Base-by-base conservation (phyloP, 2,329 filamentous ascomycete species). In the Phoma sp. region DNA sequence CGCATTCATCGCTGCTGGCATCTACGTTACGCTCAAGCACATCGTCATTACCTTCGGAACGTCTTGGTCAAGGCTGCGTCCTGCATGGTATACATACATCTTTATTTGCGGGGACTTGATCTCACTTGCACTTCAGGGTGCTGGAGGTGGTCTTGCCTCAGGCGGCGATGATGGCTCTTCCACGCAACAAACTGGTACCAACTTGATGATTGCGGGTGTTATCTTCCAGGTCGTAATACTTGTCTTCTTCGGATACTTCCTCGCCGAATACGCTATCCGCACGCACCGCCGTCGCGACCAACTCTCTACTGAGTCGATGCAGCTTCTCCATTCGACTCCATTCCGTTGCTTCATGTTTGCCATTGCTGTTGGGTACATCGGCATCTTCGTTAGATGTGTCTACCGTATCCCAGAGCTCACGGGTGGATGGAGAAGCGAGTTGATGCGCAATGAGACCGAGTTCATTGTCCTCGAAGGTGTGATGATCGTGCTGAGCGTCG, bases 91-190 rank as follows among this genome's bases (percentile, higher is more conserved):
- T 67, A 85, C 84, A 9, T 80, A 80, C 68, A 79, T 86, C 55
- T 87, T 87, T 71, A 82, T 87, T 59, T 65, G 74, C n/a, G 84
- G 81, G 62, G 85, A 87, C 59, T 59, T 86, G 37, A 61, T 83
- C 47, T 83, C 80, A n/a, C 78, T 88, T n/a, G 59, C 83, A 10
- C 71, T 86, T 4, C 85, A 87, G 67, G 83, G 82, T 4, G 77
- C 77, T 7, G 84, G 84, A 10, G 84, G 85, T 52, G 84, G 79
- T 44, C 75, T 86, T 40, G 82, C 86, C 1, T 82, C 84, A 0
- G 78, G 79, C 0, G 81, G 81, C 1, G 72, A 78, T 11, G 55
- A 59, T 3, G 66, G 70, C 2, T 65, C 79, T n/a, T 70, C 77
- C 7, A 38, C 63, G 9, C 61, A 64, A n/a, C 70, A 81, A 33